Conservation (phyloP, 2,329 filamentous ascomycete species). For the Cercospora nicotianae region DNA sequence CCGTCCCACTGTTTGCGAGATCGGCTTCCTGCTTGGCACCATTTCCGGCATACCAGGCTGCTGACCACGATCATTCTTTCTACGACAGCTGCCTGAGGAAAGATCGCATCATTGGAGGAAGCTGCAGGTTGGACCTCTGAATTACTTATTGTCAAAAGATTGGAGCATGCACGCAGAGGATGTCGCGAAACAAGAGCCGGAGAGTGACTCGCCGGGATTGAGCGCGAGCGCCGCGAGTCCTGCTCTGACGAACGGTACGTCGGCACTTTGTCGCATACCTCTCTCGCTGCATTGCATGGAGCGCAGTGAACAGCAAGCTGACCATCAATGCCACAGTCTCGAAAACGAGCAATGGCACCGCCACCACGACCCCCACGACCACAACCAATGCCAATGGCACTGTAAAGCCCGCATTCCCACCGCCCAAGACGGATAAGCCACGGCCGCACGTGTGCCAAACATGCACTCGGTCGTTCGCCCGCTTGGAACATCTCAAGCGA, state of each 20-base stretch:
- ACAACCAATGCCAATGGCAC: slow-evolving; percentile 21
- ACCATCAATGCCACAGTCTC: not conserved
- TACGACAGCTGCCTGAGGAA: not conserved
- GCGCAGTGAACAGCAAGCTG: not conserved
- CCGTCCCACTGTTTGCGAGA: not conserved
- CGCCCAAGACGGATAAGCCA: slow-evolving; percentile 95
- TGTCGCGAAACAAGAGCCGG: slow-evolving; percentile 29
- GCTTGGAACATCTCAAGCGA: slow-evolving; percentile 92
- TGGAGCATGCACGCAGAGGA: slow-evolving; percentile 34
- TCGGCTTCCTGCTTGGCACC: not conserved
- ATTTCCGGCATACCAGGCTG: not conserved
- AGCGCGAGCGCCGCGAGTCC: slow-evolving; percentile 18
- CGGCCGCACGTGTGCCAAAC: slow-evolving; percentile 91
- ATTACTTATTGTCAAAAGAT: not conserved
- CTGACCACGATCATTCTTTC: not conserved
- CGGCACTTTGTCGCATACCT: not conserved
- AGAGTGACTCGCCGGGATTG: slow-evolving; percentile 29
- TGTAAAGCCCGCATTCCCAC: slow-evolving; percentile 58
- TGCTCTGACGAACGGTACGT: slow-evolving; percentile 24
- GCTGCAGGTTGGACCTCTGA: slow-evolving; percentile 6
- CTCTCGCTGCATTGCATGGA: not conserved
- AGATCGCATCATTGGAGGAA: not conserved
- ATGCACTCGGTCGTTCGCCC: slow-evolving; percentile 87
- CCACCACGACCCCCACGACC: slow-evolving; percentile 11
- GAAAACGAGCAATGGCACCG: slow-evolving; percentile 21